Evolutionary conservation across 208 protist species (phyloP).

Genomic region (Leishmania major): DNA sequence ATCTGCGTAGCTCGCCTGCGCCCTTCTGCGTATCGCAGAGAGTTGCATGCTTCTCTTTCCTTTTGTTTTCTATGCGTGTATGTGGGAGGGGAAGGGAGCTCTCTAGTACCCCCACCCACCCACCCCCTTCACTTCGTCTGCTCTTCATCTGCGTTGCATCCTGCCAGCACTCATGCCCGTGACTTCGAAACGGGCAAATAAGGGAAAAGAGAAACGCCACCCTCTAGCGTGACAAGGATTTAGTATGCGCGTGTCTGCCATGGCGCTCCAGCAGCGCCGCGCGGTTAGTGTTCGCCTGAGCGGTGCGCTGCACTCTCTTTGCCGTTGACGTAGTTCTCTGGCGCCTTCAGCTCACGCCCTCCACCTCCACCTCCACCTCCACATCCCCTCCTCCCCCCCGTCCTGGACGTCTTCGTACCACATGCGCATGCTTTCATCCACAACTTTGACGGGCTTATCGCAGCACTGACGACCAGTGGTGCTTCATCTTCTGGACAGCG

Average conservation of each 20-base stretch:
- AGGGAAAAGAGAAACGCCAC: background rate
- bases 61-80: background rate
- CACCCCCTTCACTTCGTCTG: background rate
- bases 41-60: background rate
- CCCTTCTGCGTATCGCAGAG: background rate
- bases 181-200: background rate
- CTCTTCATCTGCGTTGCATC: background rate
- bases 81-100: background rate
- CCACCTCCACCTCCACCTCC: background rate
- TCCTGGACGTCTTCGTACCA: background rate
- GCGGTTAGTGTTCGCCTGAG: background rate
- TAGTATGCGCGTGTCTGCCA: background rate
- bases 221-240: background rate
- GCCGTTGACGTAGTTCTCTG: background rate
- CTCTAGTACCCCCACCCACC: background rate
- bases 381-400: background rate
- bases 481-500: background rate
- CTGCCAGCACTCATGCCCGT: background rate
- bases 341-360: background rate
- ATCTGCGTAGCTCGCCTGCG: background rate
- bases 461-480: background rate
- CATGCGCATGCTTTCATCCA: too few species aligned
- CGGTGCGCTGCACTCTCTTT: background rate
- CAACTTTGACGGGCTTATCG: background rate
- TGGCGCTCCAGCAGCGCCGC: background rate